Evolutionary conservation across 2,329 filamentous ascomycete species (phyloP).

Genomic region (Phyllachora maydis): DNA sequence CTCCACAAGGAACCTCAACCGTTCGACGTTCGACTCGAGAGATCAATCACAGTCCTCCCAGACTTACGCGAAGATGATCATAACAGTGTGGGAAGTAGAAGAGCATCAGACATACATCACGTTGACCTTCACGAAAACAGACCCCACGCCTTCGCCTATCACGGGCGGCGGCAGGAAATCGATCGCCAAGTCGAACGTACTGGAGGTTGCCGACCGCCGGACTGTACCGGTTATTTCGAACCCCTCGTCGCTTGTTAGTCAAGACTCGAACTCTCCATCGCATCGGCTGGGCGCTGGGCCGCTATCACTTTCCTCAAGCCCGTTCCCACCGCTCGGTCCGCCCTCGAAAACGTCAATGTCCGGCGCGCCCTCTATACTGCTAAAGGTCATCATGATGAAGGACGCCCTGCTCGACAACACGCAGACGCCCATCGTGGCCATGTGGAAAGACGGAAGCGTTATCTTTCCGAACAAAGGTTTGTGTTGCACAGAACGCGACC

Average conservation of each 20-base stretch:
- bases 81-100: conserved; percentile 52
- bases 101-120: conserved; percentile 50
- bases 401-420: conserved; percentile 60
- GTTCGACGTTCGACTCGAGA: conserved; percentile 14
- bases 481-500: no score
- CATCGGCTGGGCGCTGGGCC: conserved; percentile 26
- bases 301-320: conserved; percentile 29
- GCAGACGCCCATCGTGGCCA: conserved; percentile 52
- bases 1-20: conserved; percentile 22
- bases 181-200: conserved; percentile 15
- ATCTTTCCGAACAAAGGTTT: conserved; percentile 41
- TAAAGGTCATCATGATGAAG: conserved; percentile 57
- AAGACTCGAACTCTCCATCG: conserved; percentile 23
- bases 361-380: conserved; percentile 41
- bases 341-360: conserved; percentile 33
- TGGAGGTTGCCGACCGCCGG: conserved; percentile 24
- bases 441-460: conserved; percentile 65
- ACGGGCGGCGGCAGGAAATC: conserved; percentile 14
- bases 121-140: conserved; percentile 49
- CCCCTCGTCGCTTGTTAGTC: conserved; percentile 22
- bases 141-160: conserved; percentile 12
- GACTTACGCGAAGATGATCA: conserved; percentile 52
- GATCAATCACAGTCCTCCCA: conserved; percentile 16
- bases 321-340: conserved; percentile 47
- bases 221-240: conserved; percentile 22